These are phyloP conservation scores for Symmetrospora coprosmae DNA, from an alignment of 768 basidiomycete species.

Conservation along the genomic window DNA sequence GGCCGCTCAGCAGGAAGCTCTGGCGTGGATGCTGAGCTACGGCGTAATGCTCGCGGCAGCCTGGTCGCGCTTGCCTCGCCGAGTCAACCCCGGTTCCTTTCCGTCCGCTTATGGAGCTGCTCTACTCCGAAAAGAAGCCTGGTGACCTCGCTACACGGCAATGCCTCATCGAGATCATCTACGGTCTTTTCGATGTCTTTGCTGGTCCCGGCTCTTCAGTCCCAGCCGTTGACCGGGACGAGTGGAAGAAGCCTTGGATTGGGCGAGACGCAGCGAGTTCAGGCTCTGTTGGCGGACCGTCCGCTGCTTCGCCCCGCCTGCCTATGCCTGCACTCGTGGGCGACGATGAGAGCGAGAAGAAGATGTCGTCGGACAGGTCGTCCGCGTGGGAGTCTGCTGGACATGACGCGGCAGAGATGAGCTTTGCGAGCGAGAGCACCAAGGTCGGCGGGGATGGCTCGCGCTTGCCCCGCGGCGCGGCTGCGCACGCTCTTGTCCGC, in stretches of 20 bases:
- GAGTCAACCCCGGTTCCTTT: conserved; percentile 78
- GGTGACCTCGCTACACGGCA: conserved; percentile 82
- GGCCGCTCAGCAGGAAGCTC: no score
- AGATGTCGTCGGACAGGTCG: background rate
- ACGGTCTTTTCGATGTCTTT: conserved; percentile 78
- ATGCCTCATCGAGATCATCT: conserved; percentile 72
- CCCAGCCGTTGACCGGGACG: conserved; percentile 6
- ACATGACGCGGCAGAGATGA: background rate
- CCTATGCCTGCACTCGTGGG: background rate
- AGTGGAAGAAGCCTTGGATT: conserved; percentile 22
- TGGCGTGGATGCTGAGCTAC: background rate
- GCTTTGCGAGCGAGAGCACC: background rate
- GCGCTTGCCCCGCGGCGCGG: background rate
- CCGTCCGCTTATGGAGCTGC: conserved; percentile 59
- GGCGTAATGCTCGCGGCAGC: conserved; percentile 36
- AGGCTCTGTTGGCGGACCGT: no score
- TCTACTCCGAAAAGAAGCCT: conserved; percentile 96
- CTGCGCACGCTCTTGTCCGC: conserved; percentile 18
- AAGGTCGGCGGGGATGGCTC: background rate
- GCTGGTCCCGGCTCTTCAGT: conserved; percentile 44
- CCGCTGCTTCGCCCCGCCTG: background rate
- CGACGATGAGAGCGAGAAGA: background rate
- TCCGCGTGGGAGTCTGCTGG: conserved; percentile 20
- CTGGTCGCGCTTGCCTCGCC: conserved; percentile 81
- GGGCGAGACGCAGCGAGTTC: conserved; percentile 3